phyloP scores from a whole-genome alignment of 2,329 filamentous ascomycete species.

The Coniochaeta hoffmannii region DNA sequence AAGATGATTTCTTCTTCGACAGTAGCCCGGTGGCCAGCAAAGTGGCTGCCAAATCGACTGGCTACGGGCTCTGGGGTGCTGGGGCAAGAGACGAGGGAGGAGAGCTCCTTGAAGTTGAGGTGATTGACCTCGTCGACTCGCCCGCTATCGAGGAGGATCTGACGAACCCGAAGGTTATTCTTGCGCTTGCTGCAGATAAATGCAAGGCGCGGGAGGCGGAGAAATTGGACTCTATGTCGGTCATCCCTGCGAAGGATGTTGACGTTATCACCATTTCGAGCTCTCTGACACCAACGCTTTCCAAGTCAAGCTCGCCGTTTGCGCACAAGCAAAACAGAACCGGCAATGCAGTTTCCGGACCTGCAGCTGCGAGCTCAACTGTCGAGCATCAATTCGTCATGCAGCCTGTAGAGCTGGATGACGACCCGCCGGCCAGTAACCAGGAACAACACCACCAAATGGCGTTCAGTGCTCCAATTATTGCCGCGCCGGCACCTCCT shows the following conservation, averaged over 20 bases:
- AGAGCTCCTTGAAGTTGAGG: slow-evolving; percentile 53
- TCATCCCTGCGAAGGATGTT: not conserved
- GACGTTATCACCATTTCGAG: not conserved
- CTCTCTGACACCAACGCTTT: not conserved
- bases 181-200: slow-evolving; percentile 1
- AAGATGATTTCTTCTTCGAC: slow-evolving; percentile 30
- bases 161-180: slow-evolving; percentile 1
- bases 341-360: not conserved
- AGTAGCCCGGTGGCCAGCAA: slow-evolving; percentile 15
- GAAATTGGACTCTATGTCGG: not conserved
- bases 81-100: slow-evolving; percentile 61
- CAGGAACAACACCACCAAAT: slow-evolving; percentile 20
- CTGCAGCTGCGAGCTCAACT: not conserved
- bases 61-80: slow-evolving; percentile 59
- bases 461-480: not conserved
- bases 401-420: slow-evolving; percentile 7
- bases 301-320: not conserved
- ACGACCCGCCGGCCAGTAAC: slow-evolving; percentile 23
- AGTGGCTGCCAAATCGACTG: slow-evolving; percentile 8
- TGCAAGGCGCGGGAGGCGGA: not conserved
- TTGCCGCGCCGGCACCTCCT: not conserved
- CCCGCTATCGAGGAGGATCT: slow-evolving; percentile 19
- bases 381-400: not conserved
- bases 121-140: slow-evolving; percentile 50
- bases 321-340: not conserved